Evolutionary conservation across 1,284 basidiomycete species (phyloP).

Genomic region (Moniliophthora roreri): DNA sequence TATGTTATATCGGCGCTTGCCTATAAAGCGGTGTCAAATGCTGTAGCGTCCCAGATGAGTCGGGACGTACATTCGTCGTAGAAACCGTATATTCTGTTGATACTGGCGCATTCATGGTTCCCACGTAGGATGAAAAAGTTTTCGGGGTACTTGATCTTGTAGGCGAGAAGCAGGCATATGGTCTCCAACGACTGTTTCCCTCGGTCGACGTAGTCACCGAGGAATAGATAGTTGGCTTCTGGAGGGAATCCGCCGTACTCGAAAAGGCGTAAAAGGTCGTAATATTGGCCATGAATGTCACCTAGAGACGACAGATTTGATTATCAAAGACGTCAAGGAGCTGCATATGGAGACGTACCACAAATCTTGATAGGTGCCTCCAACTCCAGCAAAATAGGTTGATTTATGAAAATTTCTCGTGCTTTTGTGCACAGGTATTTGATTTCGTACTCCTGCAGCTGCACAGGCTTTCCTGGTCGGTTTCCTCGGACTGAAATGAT

Average conservation of each 20-base stretch:
- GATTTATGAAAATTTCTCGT: constrained; percentile 94
- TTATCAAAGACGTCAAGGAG: not conserved
- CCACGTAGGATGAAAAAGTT: constrained; percentile 96
- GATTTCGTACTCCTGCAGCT: constrained; percentile 95
- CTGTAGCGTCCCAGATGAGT: constrained; percentile 2
- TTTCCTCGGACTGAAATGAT: constrained; percentile 79
- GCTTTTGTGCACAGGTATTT: constrained; percentile 95
- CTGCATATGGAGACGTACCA: constrained; percentile 54
- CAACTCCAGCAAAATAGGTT: constrained; percentile 91
- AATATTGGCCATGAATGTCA: constrained; percentile 96
- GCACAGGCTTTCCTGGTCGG: constrained; percentile 91
- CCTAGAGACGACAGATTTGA: constrained; percentile 44
- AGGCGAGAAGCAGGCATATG: constrained; percentile 87
- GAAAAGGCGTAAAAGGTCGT: constrained; percentile 90
- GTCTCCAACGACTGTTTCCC: constrained; percentile 95
- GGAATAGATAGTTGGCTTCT: constrained; percentile 95
- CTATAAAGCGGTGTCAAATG: constrained; percentile 37
- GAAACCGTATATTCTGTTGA: constrained; percentile 96
- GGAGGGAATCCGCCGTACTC: constrained; percentile 96
- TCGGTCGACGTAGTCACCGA: constrained; percentile 94
- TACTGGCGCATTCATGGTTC: constrained; percentile 94
- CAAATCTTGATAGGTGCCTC: constrained; percentile 98
- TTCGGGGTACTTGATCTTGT: constrained; percentile 99
- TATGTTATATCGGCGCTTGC: constrained; percentile 97
- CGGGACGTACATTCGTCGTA: constrained; percentile 87